phyloP scores from a whole-genome alignment of 805 yeast species.

The Ogataea ramenticola region DNA sequence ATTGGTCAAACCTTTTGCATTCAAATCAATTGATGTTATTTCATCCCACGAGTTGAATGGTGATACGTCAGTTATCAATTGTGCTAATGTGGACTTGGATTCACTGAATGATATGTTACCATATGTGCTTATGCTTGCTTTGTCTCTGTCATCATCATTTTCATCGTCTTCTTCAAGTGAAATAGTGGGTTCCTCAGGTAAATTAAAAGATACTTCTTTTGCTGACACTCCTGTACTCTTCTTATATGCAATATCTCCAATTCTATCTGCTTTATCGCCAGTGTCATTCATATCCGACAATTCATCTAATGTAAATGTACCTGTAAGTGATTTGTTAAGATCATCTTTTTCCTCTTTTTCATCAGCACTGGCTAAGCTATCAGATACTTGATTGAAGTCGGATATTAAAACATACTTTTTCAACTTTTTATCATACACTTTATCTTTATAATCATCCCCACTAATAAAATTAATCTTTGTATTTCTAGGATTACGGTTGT shows the following conservation, averaged over 20 bases:
- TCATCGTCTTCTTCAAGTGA: neutral
- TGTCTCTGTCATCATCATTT: slow-evolving; percentile 8
- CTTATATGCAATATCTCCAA: neutral
- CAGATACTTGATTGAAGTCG: slow-evolving; percentile 8
- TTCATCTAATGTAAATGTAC: slow-evolving; percentile 12
- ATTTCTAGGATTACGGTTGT: neutral
- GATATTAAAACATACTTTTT: slow-evolving; percentile 17
- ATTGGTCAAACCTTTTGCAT: slow-evolving; percentile 28
- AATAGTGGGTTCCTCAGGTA: slow-evolving; percentile 6
- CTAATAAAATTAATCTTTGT: slow-evolving; percentile 20
- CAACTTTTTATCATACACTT: slow-evolving; percentile 20
- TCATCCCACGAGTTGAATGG: slow-evolving; percentile 37
- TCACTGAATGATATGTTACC: slow-evolving; percentile 42
- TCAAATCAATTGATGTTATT: slow-evolving; percentile 30
- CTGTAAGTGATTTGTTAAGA: neutral
- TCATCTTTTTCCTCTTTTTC: neutral
- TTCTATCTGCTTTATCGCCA: slow-evolving; percentile 1
- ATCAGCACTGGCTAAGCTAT: neutral
- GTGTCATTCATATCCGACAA: slow-evolving; percentile 13
- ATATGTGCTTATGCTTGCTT: slow-evolving; percentile 28
- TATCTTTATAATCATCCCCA: slow-evolving; percentile 24
- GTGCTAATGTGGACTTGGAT: slow-evolving; percentile 34
- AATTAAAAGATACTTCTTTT: slow-evolving; percentile 14
- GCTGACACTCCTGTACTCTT: slow-evolving; percentile 1
- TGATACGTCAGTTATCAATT: slow-evolving; percentile 36